Conservation (phyloP, 73 alveolate species). For the Paramecium primaurelia region DNA sequence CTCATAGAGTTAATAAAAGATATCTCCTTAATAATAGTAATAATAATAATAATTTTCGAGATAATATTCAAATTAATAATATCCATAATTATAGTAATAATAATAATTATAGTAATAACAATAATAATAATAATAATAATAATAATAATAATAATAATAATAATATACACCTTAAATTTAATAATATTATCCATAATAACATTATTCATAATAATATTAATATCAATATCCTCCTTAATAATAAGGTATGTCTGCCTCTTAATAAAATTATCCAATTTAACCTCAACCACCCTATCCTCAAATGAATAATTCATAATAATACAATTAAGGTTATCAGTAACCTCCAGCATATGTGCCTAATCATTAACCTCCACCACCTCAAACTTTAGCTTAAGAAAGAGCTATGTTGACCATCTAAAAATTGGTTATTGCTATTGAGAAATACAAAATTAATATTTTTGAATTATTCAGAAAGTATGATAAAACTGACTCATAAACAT, state of each 20-base stretch:
- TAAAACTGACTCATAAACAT: not conserved
- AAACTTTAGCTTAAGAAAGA: not conserved
- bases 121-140: no score
- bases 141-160: not conserved
- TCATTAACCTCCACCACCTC: not conserved
- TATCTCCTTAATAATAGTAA: not conserved
- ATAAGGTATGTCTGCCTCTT: not conserved
- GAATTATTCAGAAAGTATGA: conserved; percentile 32
- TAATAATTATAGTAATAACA: no score
- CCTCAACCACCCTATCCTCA: not conserved
- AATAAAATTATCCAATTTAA: not conserved
- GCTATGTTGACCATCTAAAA: not conserved
- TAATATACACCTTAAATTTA: not conserved
- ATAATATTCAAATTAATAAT: not conserved
- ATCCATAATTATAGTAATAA: not conserved
- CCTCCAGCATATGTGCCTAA: not conserved
- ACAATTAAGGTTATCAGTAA: not conserved
- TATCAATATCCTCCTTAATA: not conserved
- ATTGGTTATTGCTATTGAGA: not conserved
- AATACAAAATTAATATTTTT: not conserved
- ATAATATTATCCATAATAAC: not conserved
- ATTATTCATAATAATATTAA: not conserved
- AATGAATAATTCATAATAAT: not conserved
- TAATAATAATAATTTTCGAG: not conserved
- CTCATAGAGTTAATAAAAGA: not conserved